These are phyloP conservation scores for Coprinopsis sp. DNA, from an alignment of 768 basidiomycete species.

Conservation along the genomic window DNA sequence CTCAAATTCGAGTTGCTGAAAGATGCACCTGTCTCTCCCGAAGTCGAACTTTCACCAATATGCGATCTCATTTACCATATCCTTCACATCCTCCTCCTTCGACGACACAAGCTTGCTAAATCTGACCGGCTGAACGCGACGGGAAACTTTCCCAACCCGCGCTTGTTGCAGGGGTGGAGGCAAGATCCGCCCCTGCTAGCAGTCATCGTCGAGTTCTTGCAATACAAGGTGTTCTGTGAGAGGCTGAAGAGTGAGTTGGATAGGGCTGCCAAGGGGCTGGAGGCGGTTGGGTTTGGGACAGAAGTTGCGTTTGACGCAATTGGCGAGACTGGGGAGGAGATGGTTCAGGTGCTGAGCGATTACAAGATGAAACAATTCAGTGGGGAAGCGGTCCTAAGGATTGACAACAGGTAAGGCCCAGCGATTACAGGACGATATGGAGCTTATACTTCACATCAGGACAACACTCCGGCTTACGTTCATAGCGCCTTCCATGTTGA, in stretches of 20 bases:
- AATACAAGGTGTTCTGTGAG: constrained; percentile 72
- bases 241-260: constrained; percentile 56
- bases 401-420: constrained; percentile 55
- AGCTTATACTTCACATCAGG: constrained; percentile 30
- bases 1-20: constrained; percentile 71
- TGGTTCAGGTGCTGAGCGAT: constrained; percentile 48
- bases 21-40: too few species aligned
- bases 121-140: constrained; percentile 29
- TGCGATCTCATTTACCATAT: constrained; percentile 68
- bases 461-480: constrained; percentile 75
- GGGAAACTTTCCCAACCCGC: background rate
- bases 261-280: constrained; percentile 45
- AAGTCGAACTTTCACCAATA: constrained; percentile 19
- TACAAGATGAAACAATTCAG: constrained; percentile 27
- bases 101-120: constrained; percentile 51
- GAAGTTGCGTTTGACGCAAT: constrained; percentile 57
- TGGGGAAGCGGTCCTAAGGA: constrained; percentile 68
- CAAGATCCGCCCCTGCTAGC: constrained; percentile 60
- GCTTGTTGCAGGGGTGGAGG: background rate
- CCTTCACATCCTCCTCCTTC: constrained; percentile 61
- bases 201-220: constrained; percentile 73
- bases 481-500: constrained; percentile 66
- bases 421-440: background rate
- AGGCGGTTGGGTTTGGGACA: constrained; percentile 49
- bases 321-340: constrained; percentile 59